Percentiles rank a stretch among this genome's conserved stretches.
Evolutionary conservation across 73 alveolate species (phyloP).

Genomic region (Paramecium pentaurelia): DNA sequence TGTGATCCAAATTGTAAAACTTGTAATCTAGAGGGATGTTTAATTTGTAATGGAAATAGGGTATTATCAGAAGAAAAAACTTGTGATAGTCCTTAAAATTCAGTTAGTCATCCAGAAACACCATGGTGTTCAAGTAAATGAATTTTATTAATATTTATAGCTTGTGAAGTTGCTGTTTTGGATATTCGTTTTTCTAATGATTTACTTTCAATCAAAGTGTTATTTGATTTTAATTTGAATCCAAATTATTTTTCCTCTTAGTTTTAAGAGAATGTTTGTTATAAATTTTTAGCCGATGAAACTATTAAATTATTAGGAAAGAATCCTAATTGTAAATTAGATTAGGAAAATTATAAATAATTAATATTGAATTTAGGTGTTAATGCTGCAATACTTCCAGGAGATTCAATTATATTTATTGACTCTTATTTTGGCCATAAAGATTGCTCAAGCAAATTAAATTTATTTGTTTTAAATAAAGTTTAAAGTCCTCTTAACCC

Average conservation of each 20-base stretch:
- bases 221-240: not conserved
- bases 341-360: not conserved
- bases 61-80: not conserved
- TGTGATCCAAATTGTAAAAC: not conserved
- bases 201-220: not conserved
- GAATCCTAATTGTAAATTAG: not conserved
- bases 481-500: not conserved
- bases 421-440: not conserved
- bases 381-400: not conserved
- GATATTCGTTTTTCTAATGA: not conserved
- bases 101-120: not conserved
- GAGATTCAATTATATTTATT: no score
- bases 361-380: not conserved
- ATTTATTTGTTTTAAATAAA: no score
- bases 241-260: not conserved
- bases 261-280: not conserved
- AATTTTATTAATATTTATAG: not conserved
- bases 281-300: not conserved
- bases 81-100: not conserved
- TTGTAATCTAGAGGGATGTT: not conserved
- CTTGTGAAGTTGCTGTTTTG: not conserved
- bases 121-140: not conserved
- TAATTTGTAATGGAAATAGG: not conserved
- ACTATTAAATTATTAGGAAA: not conserved
- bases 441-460: not conserved